Conservation (phyloP, 441 rosid genomes). For the Eruca vesicaria region DNA sequence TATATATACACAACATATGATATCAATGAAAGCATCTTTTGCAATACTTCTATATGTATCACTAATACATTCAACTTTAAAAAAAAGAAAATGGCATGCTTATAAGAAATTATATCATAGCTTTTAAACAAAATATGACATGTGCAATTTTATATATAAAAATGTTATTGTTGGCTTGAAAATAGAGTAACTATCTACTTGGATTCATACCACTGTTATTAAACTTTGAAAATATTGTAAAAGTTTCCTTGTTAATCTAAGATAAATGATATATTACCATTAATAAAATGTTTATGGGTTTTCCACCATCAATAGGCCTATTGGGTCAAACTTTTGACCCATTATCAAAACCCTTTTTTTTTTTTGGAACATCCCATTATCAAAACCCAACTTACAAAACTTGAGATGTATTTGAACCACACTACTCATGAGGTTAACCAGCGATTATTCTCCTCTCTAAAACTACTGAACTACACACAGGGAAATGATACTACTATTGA, state of each 20-base stretch:
- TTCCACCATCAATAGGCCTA: neutral
- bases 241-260: neutral
- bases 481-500: neutral
- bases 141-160: neutral
- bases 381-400: neutral
- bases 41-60: too few relatives aligned
- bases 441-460: neutral
- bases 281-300: neutral
- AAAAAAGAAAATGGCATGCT: neutral
- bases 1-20: too few relatives aligned
- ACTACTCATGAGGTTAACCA: neutral
- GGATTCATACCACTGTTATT: neutral
- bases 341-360: neutral
- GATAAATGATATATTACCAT: neutral
- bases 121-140: neutral
- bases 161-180: neutral
- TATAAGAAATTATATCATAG: neutral
- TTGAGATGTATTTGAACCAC: neutral
- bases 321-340: neutral
- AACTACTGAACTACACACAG: neutral
- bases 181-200: neutral
- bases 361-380: too few relatives aligned
- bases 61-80: too few relatives aligned
- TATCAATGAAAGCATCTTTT: too few relatives aligned
- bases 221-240: too few relatives aligned